Evolutionary conservation across 768 basidiomycete species (phyloP), one percentile per base, ranked within the genome.

Genomic region (Panellus pusillus): DNA sequence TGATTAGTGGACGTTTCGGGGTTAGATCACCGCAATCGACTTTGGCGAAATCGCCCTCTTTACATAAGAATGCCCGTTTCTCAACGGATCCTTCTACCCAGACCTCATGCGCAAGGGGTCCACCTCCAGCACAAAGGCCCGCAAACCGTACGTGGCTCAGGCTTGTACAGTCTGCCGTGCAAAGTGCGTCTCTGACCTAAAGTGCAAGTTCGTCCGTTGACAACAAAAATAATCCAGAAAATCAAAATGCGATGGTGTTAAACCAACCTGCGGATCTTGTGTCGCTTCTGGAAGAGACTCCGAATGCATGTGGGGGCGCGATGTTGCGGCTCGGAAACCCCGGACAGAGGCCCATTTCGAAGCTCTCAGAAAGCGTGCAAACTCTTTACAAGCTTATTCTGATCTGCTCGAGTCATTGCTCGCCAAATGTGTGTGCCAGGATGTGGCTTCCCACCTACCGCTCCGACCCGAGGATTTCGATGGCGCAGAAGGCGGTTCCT

Each of bases 311-410:
- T 62, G 61, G 61, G 51, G 50, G 7, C 37, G 44, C 2, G 54
- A 56, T 18, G 12, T 29, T 3, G 27, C 48, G 1, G 6, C 47
- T 13, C 47, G 57, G 4, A 52, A 45, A n/a, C 54, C 58, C 0
- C 37, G 52, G 4, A 60, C 55, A 6, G 51, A 59, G 18, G 54
- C 57, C 3, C 55, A 62, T 40, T 62, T 62, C 17, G 61, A 59
- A 31, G 54, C 54, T 3, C 46, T 62, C 9, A 46, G 57, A 17
- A 56, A 51, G 35, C 57, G 50, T 15, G 19, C 14, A 6, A 52
- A 56, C 28, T 36, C 54, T 1, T 44, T 60, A 8, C 54, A 62
- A 27, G 57, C 44, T 7, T 51, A 57, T 18, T 31, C 37, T 7
- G 44, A 50, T 17, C 24, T 41, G 17, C 54, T 59, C 14, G 54